Evolutionary conservation across 1,284 basidiomycete genomes (phyloP), one percentile per base, ranked within the genome.

Genomic region (Macrocystidia cucumis): DNA sequence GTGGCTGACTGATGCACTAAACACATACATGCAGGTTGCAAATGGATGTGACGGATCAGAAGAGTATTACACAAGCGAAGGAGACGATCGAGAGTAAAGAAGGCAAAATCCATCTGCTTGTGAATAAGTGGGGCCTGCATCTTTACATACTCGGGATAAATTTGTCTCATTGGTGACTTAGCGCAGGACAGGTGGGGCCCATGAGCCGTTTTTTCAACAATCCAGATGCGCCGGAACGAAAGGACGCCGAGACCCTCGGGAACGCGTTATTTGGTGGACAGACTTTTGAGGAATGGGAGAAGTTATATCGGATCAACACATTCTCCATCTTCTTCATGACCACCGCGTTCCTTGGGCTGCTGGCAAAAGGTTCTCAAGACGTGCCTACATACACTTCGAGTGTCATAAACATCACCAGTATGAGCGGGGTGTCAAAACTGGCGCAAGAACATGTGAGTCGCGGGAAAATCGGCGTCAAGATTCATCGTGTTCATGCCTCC

Each of bases 341-440:
- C 0, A 73, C 71, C 5, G 84, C 82, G 0, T 86, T 88, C 58
- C 57, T 88, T 26, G 84, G 79, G 4, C 61, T 90, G 14, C 70
- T 90, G 18, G 73, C 74, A 34, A 78, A 76, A 44, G 85, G 82
- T 19, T 75, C 78, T 24, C 63, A 69, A 43, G 78, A 83, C 39
- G 56, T 56, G 21, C 57, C 62, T 5, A 66, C 64, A 4, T 77
- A 70, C 49, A 73, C 72, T 11, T 75, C 81, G 6, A 69, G 57
- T 32, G 74, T 89, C 18, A 72, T 90, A 48, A 87, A 86, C 54
- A 78, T 78, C 44, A 82, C 83, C 1, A 84, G 79, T 30, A 78
- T 90, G 38, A 81, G 78, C 39, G 84, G 82, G 2, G 37, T 78
- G 23, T 65, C 71, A 40, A 84, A 82, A 52, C 43, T 80, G 9